Percentiles rank a stretch among this genome's conserved stretches.
Conservation (phyloP, 768 basidiomycete species). For the Auriscalpium orientale region DNA sequence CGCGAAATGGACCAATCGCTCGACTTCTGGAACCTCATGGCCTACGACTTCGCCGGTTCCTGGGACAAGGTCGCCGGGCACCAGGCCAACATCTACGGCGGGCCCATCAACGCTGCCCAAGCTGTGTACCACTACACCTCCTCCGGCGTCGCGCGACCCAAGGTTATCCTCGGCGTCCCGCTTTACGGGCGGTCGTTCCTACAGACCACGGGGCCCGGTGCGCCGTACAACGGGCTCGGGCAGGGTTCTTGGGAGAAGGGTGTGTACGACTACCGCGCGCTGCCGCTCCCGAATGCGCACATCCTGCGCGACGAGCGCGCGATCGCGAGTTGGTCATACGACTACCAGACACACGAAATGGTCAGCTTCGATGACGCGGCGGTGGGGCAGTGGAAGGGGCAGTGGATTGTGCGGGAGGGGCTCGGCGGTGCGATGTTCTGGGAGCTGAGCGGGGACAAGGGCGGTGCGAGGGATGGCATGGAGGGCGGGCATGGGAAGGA, state of each 20-base stretch:
- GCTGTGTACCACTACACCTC: conserved; percentile 64
- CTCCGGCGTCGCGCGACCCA: conserved; percentile 66
- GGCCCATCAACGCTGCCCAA: conserved; percentile 51
- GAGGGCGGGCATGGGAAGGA: conserved; percentile 72
- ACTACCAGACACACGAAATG: conserved; percentile 68
- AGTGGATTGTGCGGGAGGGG: conserved; percentile 67
- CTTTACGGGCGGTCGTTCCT: conserved; percentile 90
- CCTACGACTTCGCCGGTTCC: conserved; percentile 80
- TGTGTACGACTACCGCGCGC: conserved; percentile 86
- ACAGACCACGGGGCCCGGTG: conserved; percentile 76
- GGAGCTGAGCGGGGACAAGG: conserved; percentile 89
- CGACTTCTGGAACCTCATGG: conserved; percentile 98
- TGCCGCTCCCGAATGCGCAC: conserved; percentile 71
- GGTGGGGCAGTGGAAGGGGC: conserved; percentile 65
- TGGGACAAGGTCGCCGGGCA: conserved; percentile 70
- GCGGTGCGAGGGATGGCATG: conserved; percentile 55
- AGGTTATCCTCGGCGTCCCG: conserved; percentile 87
- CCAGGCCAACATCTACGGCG: conserved; percentile 80
- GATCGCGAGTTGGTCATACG: conserved; percentile 80
- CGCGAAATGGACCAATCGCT: conserved; percentile 82
- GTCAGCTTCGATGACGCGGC: conserved; percentile 73
- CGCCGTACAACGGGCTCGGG: conserved; percentile 74
- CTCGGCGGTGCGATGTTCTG: conserved; percentile 93
- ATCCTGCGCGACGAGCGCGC: conserved; percentile 56
- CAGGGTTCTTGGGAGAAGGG: conserved; percentile 87